Percentiles rank a stretch among this genome's conserved stretches.
These are phyloP conservation scores for Sphaerulina vaccinii DNA, from an alignment of 2,329 filamentous ascomycete genomes.

Conservation along the genomic window DNA sequence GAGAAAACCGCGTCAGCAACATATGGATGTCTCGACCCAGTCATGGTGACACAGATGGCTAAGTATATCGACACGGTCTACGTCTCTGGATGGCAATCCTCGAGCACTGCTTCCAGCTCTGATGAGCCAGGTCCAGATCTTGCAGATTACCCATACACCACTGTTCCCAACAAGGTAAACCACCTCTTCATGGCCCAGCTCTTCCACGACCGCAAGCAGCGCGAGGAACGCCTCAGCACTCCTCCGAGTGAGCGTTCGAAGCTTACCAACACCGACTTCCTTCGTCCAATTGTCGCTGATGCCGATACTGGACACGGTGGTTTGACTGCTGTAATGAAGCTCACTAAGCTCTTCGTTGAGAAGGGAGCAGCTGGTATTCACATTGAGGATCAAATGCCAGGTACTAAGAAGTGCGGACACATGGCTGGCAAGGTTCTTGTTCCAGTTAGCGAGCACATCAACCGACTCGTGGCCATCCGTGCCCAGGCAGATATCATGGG, in stretches of 20 bases:
- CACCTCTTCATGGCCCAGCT: constrained; percentile 98
- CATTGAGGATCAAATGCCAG: constrained; percentile 96
- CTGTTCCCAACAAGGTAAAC: constrained; percentile 95
- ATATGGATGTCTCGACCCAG: constrained; percentile 95
- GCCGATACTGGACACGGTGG: constrained; percentile 97
- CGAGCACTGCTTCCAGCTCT: constrained; percentile 88
- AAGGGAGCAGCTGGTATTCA: constrained; percentile 96
- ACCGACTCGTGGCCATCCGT: constrained; percentile 91
- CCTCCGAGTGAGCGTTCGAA: constrained; percentile 70
- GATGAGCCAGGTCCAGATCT: constrained; percentile 97
- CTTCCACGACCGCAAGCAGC: constrained; percentile 99
- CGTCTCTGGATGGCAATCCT: constrained; percentile 98
- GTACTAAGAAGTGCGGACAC: constrained; percentile 99
- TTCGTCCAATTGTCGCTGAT: constrained; percentile 93
- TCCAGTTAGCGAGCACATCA: constrained; percentile 96
- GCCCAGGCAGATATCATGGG: constrained; percentile 99
- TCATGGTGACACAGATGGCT: constrained; percentile 99
- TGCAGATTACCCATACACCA: constrained; percentile 91
- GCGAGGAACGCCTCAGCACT: constrained; percentile 82
- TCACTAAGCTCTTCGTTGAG: constrained; percentile 96
- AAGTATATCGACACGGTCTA: constrained; percentile 99
- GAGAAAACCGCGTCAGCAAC: constrained; percentile 85
- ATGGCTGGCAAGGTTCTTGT: constrained; percentile 99
- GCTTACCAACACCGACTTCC: constrained; percentile 82
- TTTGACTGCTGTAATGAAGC: constrained; percentile 98